These are phyloP conservation scores for Yamadazyma ubonensis DNA, from an alignment of 805 yeast species.

Conservation along the genomic window DNA sequence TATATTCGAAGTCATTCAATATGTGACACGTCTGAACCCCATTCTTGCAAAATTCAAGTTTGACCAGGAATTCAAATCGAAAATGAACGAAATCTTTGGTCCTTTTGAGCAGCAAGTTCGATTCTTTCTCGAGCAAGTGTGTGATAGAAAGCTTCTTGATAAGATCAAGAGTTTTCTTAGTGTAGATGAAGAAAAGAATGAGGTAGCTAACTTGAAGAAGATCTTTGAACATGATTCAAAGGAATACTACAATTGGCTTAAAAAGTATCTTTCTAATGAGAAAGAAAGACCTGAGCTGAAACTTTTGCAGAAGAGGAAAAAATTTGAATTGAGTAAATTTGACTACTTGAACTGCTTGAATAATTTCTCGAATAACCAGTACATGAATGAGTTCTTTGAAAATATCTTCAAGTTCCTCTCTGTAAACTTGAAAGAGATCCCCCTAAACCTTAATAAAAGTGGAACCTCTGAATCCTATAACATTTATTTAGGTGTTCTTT, in stretches of 20 bases:
- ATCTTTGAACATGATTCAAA: slow-evolving; percentile 40
- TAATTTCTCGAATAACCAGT: slow-evolving; percentile 38
- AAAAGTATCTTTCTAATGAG: slow-evolving; percentile 43
- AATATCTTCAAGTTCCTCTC: slow-evolving; percentile 34
- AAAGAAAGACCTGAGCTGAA: slow-evolving; percentile 44
- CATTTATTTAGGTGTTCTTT: slow-evolving; percentile 32
- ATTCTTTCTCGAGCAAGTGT: slow-evolving; percentile 28
- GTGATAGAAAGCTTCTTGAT: slow-evolving; percentile 25
- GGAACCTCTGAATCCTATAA: slow-evolving; percentile 22
- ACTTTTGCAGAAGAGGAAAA: slow-evolving; percentile 32
- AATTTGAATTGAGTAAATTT: slow-evolving; percentile 44
- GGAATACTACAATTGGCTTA: slow-evolving; percentile 44
- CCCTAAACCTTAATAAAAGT: slow-evolving; percentile 14
- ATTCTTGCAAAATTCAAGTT: slow-evolving; percentile 23
- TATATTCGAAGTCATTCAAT: slow-evolving; percentile 24
- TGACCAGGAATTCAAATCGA: slow-evolving; percentile 24
- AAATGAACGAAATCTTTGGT: slow-evolving; percentile 27
- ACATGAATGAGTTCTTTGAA: slow-evolving; percentile 37
- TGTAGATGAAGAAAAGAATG: slow-evolving; percentile 20
- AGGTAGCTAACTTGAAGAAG: slow-evolving; percentile 27
- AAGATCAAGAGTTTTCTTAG: slow-evolving; percentile 22
- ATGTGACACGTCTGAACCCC: slow-evolving; percentile 25
- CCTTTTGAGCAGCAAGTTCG: slow-evolving; percentile 32
- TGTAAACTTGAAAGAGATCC: slow-evolving; percentile 11
- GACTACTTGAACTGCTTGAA: slow-evolving; percentile 46